Evolutionary conservation across 805 yeast species (phyloP).

Genomic region (Kuraishia cidri): DNA sequence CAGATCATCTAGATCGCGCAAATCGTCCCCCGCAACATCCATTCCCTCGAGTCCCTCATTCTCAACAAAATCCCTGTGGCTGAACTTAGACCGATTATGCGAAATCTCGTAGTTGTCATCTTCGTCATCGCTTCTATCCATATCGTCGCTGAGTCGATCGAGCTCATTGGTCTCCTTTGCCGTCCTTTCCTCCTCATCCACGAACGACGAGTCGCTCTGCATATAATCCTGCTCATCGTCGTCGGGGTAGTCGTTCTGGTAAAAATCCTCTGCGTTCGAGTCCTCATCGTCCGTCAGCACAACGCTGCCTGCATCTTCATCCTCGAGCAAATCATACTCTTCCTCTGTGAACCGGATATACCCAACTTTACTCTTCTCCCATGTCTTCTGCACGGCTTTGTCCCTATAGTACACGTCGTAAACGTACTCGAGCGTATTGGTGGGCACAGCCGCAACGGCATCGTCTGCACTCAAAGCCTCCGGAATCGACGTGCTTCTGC

Average conservation of each 20-base stretch:
- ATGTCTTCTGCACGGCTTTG: slow-evolving; percentile 33
- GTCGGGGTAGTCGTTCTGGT: slow-evolving; percentile 90
- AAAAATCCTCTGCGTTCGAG: slow-evolving; percentile 86
- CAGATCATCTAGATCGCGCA: slow-evolving; percentile 18
- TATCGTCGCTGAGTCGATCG: slow-evolving; percentile 7
- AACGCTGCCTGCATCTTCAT: slow-evolving; percentile 17
- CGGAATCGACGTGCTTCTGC: slow-evolving; percentile 2
- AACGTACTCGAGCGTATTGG: slow-evolving; percentile 65
- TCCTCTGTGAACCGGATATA: slow-evolving; percentile 49
- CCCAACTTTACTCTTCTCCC: slow-evolving; percentile 33
- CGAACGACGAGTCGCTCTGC: neutral
- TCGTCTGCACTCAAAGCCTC: no score
- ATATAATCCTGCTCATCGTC: slow-evolving; percentile 66
- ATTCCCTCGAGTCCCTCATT: slow-evolving; percentile 17
- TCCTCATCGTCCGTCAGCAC: slow-evolving; percentile 61
- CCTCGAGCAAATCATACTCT: slow-evolving; percentile 24
- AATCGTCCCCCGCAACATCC: slow-evolving; percentile 12
- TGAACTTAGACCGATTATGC: slow-evolving; percentile 21
- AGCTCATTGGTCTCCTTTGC: slow-evolving; percentile 4
- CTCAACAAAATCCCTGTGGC: slow-evolving; percentile 14
- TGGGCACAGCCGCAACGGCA: no score
- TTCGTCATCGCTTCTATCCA: slow-evolving; percentile 26
- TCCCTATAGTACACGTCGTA: slow-evolving; percentile 82
- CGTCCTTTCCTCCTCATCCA: slow-evolving; percentile 4
- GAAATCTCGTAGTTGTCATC: slow-evolving; percentile 24